Percentiles rank a stretch among this genome's conserved stretches.
phyloP scores from a whole-genome alignment of 163 green algal genomes.

The Scenedesmus sp. region DNA sequence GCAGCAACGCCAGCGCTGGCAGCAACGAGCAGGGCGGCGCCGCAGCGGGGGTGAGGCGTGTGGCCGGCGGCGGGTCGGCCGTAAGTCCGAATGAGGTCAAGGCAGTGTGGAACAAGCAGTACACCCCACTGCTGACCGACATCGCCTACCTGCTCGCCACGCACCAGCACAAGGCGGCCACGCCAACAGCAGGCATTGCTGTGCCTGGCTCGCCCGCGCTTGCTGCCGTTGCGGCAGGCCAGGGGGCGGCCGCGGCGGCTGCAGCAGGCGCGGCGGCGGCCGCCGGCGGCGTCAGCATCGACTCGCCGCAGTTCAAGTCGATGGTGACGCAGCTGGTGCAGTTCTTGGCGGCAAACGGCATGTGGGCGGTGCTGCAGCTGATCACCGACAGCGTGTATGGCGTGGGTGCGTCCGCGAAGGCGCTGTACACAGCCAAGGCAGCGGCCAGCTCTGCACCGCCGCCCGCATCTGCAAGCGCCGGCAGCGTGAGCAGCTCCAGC shows the following conservation, averaged over 20 bases:
- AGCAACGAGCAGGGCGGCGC: not conserved
- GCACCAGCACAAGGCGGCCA: not conserved
- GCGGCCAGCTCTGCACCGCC: not conserved
- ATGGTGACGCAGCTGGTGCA: constrained; percentile 48
- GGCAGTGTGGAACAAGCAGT: constrained; percentile 36
- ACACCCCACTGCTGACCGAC: constrained; percentile 1
- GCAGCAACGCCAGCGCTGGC: not conserved
- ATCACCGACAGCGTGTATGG: constrained; percentile 50
- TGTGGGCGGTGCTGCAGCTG: constrained; percentile 49
- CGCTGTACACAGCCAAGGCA: constrained; percentile 43
- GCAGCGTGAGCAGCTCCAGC: not conserved
- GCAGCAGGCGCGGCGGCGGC: not conserved
- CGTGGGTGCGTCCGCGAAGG: constrained; percentile 32
- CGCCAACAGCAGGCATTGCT: not conserved
- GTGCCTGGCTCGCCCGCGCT: not conserved
- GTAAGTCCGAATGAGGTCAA: constrained; percentile 11
- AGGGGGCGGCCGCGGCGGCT: not conserved
- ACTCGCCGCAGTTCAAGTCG: constrained; percentile 10
- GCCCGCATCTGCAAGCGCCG: not conserved
- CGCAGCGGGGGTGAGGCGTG: not conserved
- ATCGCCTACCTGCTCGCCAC: constrained; percentile 35
- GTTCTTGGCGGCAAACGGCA: constrained; percentile 32
- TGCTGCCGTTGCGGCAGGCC: not conserved
- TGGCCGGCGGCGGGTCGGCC: not conserved
- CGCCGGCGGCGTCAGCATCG: not conserved